A percentile compares a stretch with the other conserved stretches of the same genome.
Evolutionary conservation across 345 rosid genomes (phyloP).

Genomic region (Populus tremula): DNA sequence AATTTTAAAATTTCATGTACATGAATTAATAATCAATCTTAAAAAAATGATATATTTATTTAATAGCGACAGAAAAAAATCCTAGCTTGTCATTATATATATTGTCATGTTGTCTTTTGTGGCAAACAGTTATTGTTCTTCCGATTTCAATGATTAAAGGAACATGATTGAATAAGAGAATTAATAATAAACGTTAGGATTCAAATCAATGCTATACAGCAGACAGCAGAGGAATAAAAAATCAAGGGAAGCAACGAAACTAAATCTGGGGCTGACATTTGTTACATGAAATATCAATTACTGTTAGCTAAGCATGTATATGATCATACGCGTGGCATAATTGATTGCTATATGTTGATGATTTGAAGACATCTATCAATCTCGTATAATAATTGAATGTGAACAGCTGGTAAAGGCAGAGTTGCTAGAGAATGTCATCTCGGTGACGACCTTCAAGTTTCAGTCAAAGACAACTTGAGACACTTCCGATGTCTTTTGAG

Average conservation of each 20-base stretch:
- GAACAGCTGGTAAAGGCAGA: not conserved
- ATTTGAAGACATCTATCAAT: not conserved
- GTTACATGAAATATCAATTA: not conserved
- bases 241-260: not conserved
- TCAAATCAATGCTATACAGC: not conserved
- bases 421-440: not conserved
- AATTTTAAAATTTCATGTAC: no score
- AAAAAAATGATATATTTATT: no score
- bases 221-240: not conserved
- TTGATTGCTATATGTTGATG: not conserved
- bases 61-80: no score
- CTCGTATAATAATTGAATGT: not conserved
- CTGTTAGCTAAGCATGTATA: not conserved
- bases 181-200: not conserved
- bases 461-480: not conserved
- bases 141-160: slow-evolving; percentile 8
- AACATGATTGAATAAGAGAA: not conserved
- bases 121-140: not conserved
- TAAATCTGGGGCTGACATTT: not conserved
- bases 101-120: not conserved
- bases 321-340: not conserved
- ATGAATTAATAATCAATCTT: no score
- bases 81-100: no score
- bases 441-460: not conserved
- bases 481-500: not conserved